Evolutionary conservation across 169 alveolate genomes (phyloP).

Genomic region (Amoebophrya sp.): DNA sequence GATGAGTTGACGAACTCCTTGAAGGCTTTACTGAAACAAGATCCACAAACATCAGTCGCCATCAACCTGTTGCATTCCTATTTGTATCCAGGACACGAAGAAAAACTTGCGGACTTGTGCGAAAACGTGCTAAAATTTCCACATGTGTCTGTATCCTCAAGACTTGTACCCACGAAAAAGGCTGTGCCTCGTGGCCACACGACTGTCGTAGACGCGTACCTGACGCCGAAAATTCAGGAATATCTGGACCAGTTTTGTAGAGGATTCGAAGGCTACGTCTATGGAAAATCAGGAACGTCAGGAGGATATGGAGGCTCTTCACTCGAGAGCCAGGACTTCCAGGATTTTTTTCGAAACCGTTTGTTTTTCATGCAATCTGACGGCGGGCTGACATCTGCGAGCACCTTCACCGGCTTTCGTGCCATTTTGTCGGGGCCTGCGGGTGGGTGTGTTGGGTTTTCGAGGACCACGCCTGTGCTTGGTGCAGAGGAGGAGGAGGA

Average conservation of each 20-base stretch:
- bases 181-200: slow-evolving; percentile 66
- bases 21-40: too few relatives aligned
- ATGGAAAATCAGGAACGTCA: too few relatives aligned
- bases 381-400: slow-evolving; percentile 65
- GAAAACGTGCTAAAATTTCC: slow-evolving; percentile 55
- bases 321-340: neutral
- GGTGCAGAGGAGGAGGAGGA: too few relatives aligned
- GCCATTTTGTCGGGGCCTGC: slow-evolving; percentile 78
- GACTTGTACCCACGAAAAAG: slow-evolving; percentile 58
- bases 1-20: too few relatives aligned
- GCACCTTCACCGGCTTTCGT: slow-evolving; percentile 57
- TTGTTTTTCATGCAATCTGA: slow-evolving; percentile 69
- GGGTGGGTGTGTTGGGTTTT: slow-evolving; percentile 52
- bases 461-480: slow-evolving; percentile 46
- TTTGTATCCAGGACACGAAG: slow-evolving; percentile 57
- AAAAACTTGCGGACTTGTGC: slow-evolving; percentile 51
- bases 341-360: slow-evolving; percentile 41
- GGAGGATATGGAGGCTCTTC: too few relatives aligned
- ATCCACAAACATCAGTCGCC: slow-evolving; percentile 52
- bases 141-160: slow-evolving; percentile 55
- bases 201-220: slow-evolving; percentile 65
- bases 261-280: too few relatives aligned
- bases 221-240: slow-evolving; percentile 58
- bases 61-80: slow-evolving; percentile 62
- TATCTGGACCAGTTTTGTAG: slow-evolving; percentile 41